phyloP scores from a whole-genome alignment of 73 alveolate genomes.

The Urostyla sp. region DNA sequence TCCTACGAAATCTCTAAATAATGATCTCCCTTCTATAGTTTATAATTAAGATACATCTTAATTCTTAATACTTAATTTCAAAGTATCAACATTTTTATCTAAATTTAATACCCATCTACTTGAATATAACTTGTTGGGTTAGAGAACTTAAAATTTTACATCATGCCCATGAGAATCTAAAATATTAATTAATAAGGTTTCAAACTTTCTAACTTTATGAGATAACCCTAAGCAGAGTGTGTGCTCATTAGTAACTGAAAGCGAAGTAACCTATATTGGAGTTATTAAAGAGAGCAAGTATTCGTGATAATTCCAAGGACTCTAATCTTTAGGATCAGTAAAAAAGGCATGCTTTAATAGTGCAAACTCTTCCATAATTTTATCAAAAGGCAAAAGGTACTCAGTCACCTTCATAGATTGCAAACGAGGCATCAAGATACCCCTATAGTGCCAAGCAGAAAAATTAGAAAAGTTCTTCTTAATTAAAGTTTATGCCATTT shows the following conservation, averaged over 20 bases:
- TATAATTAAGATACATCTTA: not conserved
- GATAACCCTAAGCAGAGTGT: not conserved
- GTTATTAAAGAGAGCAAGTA: conserved; percentile 79
- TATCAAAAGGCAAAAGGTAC: conserved; percentile 68
- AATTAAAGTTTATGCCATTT: conserved; percentile 72
- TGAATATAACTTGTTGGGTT: not conserved
- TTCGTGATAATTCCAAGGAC: conserved; percentile 91
- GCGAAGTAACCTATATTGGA: conserved; percentile 58
- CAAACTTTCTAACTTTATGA: not conserved
- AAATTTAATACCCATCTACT: not conserved
- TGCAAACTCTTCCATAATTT: conserved; percentile 77
- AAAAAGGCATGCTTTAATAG: conserved; percentile 86
- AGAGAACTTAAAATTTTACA: not conserved
- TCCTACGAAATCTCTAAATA: conserved; percentile 29
- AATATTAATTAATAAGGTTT: not conserved
- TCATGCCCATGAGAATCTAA: not conserved
- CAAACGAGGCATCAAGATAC: conserved; percentile 68
- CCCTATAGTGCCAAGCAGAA: conserved; percentile 90
- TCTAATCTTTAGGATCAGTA: conserved; percentile 93
- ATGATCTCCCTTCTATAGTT: not conserved
- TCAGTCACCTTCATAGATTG: conserved; percentile 46
- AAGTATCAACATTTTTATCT: not conserved
- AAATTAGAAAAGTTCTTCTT: conserved; percentile 87
- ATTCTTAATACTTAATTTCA: not conserved
- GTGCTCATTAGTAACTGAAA: not conserved